Conservation (phyloP, 1,139 yeast genomes). For the Arxiozyma slooffiae region DNA sequence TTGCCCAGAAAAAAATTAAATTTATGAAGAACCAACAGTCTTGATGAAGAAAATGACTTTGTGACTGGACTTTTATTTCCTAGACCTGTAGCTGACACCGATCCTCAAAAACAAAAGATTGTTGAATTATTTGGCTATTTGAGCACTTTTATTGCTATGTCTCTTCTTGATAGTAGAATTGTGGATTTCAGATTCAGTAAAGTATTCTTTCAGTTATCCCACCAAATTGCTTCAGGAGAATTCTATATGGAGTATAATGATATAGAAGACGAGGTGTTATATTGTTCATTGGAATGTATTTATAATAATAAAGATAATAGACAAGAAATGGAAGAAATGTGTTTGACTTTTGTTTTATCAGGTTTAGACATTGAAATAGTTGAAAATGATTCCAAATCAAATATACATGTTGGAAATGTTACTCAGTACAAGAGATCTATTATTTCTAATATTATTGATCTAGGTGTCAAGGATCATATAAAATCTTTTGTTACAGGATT, state of each 20-base stretch:
- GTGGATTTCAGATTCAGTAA: slow-evolving; percentile 74
- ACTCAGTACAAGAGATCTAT: slow-evolving; percentile 49
- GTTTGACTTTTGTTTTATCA: slow-evolving; percentile 63
- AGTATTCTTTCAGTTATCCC: slow-evolving; percentile 49
- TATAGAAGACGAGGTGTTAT: slow-evolving; percentile 37
- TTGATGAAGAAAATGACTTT: slow-evolving; percentile 30
- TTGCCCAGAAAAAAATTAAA: slow-evolving; percentile 45
- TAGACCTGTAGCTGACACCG: slow-evolving; percentile 39
- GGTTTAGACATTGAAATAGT: slow-evolving; percentile 58
- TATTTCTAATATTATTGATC: slow-evolving; percentile 50
- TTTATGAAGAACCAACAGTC: slow-evolving; percentile 53
- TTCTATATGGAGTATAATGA: slow-evolving; percentile 7
- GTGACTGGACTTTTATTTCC: slow-evolving; percentile 65
- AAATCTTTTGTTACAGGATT: slow-evolving; percentile 72
- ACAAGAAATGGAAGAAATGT: slow-evolving; percentile 37
- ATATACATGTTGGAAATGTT: slow-evolving; percentile 47
- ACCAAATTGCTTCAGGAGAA: slow-evolving; percentile 9
- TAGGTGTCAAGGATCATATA: slow-evolving; percentile 59
- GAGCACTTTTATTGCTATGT: slow-evolving; percentile 81
- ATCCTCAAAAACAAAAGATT: slow-evolving; percentile 38
- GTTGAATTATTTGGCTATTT: slow-evolving; percentile 52
- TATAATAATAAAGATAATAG: slow-evolving; percentile 34
- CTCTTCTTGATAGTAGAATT: slow-evolving; percentile 75
- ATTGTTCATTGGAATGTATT: slow-evolving; percentile 49
- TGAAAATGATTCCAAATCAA: slow-evolving; percentile 43